These are phyloP conservation scores for Scenedesmus sp. DNA, from an alignment of 163 green algal species.

Conservation along the genomic window DNA sequence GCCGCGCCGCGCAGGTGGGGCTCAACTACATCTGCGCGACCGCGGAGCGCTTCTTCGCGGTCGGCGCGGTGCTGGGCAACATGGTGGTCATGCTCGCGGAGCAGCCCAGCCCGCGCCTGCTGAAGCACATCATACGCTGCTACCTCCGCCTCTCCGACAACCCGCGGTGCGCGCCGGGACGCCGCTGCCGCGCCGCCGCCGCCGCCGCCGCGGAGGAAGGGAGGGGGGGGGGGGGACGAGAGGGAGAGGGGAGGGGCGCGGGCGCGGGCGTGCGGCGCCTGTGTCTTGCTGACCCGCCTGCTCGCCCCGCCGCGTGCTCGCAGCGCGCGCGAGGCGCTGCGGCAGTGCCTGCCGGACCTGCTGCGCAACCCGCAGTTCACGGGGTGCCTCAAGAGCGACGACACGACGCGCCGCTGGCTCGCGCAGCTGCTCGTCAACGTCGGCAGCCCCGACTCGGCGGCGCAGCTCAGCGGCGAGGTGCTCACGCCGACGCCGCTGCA, in stretches of 20 bases:
- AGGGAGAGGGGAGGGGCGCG: too few relatives aligned
- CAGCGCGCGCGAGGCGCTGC: constrained; percentile 91
- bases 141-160: constrained; percentile 98
- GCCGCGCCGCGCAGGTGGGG: constrained; percentile 70
- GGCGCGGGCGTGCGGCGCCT: too few relatives aligned
- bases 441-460: constrained; percentile 62
- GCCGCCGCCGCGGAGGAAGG: too few relatives aligned
- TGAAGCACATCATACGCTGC: constrained; percentile 99
- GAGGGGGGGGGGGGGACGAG: too few relatives aligned
- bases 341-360: constrained; percentile 93
- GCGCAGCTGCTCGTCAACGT: constrained; percentile 91
- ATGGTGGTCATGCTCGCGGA: constrained; percentile 88
- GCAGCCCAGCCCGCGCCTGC: constrained; percentile 90
- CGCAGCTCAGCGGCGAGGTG: constrained; percentile 49
- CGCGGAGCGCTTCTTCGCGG: constrained; percentile 98
- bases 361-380: constrained; percentile 91
- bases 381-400: constrained; percentile 92
- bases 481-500: constrained; percentile 54
- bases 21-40: constrained; percentile 98
- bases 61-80: constrained; percentile 87
- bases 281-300: too few relatives aligned
- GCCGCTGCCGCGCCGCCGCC: too few relatives aligned
- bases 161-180: constrained; percentile 57
- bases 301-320: too few relatives aligned
- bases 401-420: constrained; percentile 88